phyloP scores from a whole-genome alignment of 768 basidiomycete species.

The Hirschioporus abietinus region DNA sequence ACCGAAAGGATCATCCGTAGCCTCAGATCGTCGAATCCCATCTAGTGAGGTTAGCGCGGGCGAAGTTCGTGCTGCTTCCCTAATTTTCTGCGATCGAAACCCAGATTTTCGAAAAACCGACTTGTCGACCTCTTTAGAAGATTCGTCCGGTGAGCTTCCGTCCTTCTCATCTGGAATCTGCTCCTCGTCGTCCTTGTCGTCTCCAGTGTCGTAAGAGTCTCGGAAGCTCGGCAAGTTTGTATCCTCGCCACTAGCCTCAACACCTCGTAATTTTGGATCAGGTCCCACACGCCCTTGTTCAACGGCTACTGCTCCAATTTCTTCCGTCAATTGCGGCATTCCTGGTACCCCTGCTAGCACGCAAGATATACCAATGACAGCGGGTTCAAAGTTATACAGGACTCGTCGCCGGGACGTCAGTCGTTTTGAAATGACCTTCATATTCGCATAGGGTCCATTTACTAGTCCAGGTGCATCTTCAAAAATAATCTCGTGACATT shows the following conservation, averaged over 20 bases:
- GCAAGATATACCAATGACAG: constrained; percentile 80
- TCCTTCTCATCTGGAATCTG: constrained; percentile 16
- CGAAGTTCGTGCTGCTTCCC: constrained; percentile 61
- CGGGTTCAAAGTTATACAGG: constrained; percentile 66
- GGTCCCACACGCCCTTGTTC: constrained; percentile 84
- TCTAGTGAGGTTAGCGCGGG: constrained; percentile 63
- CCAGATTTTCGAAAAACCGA: not conserved
- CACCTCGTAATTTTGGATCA: constrained; percentile 43
- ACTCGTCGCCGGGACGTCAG: constrained; percentile 58
- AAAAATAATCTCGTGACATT: constrained; percentile 96
- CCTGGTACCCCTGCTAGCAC: constrained; percentile 72
- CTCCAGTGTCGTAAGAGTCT: constrained; percentile 31
- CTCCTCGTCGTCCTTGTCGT: constrained; percentile 35
- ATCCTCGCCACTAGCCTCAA: constrained; percentile 39
- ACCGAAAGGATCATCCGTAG: constrained; percentile 71
- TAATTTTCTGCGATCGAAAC: constrained; percentile 39
- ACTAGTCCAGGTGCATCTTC: constrained; percentile 70
- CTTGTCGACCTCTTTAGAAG: constrained; percentile 11
- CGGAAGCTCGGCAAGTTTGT: constrained; percentile 9
- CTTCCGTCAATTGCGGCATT: constrained; percentile 67
- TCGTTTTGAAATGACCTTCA: constrained; percentile 43
- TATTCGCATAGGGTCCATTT: constrained; percentile 60
- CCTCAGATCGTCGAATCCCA: constrained; percentile 49
- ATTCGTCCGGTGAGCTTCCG: constrained; percentile 8
- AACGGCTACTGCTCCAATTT: constrained; percentile 77